These are phyloP conservation scores for Xanthoconium separans DNA, from an alignment of 1,284 basidiomycete genomes.

Conservation along the genomic window DNA sequence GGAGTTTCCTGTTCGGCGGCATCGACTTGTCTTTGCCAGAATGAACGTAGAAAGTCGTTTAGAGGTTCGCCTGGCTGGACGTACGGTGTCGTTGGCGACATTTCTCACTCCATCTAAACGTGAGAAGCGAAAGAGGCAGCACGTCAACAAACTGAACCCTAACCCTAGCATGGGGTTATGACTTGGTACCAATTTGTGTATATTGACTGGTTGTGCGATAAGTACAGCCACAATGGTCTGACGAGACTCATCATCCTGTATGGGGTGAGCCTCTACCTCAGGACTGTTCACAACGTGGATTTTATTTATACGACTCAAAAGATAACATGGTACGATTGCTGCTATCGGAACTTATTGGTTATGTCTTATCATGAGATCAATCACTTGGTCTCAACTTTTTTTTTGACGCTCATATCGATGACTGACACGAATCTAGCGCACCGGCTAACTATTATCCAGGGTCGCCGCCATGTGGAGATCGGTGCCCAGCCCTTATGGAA, in stretches of 20 bases:
- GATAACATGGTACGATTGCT: no score
- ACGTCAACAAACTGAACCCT: conserved; percentile 17
- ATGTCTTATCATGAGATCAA: neutral
- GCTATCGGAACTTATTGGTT: no score
- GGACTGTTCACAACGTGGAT: no score
- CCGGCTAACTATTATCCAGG: neutral
- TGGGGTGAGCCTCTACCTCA: no score
- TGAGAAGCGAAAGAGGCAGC: conserved; percentile 14
- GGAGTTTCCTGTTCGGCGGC: conserved; percentile 79
- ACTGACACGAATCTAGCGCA: neutral
- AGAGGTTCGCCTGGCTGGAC: conserved; percentile 76
- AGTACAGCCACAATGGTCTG: no score
- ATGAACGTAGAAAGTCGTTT: conserved; percentile 73
- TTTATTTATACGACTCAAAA: no score
- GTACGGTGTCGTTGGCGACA: conserved; percentile 42
- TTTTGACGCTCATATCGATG: neutral
- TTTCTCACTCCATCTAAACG: conserved; percentile 15
- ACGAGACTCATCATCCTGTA: no score
- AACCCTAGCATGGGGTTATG: conserved; percentile 23
- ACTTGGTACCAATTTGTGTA: neutral
- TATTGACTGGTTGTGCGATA: no score
- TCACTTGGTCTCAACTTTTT: neutral
- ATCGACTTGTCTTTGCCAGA: conserved; percentile 84
- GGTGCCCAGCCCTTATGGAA: neutral
- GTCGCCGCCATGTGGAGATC: neutral